phyloP scores from a whole-genome alignment of 208 protist genomes.

The Leishmania major region DNA sequence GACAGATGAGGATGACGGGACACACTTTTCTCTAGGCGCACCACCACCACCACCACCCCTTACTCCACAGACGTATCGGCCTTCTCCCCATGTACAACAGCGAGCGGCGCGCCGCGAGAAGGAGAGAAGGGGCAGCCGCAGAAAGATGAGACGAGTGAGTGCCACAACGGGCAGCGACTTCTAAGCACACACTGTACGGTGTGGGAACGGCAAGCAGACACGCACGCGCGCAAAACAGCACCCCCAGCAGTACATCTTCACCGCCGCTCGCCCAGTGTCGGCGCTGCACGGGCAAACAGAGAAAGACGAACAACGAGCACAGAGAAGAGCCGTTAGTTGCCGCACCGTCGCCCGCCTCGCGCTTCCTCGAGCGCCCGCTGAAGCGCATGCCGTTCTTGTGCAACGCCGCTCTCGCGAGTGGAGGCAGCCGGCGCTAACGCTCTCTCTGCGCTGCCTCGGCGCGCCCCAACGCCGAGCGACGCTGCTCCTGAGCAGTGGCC shows the following conservation, averaged over 20 bases:
- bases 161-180: not conserved
- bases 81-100: not conserved
- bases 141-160: not conserved
- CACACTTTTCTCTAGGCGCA: not conserved
- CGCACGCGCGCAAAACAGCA: not conserved
- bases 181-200: not conserved
- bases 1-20: not conserved
- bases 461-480: not conserved
- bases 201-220: not conserved
- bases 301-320: too few relatives aligned
- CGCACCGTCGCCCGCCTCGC: conserved; percentile 10
- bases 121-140: not conserved
- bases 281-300: not conserved
- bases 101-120: not conserved
- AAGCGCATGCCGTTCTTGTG: conserved; percentile 23
- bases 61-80: not conserved
- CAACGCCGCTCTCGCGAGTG: not conserved
- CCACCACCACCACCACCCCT: not conserved
- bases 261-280: not conserved
- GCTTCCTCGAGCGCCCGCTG: conserved; percentile 29
- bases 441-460: not conserved
- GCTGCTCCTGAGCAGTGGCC: not conserved
- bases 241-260: too few relatives aligned
- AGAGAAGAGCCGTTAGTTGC: conserved; percentile 5
- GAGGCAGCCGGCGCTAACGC: not conserved